Base-by-base conservation (phyloP, 352 stramenopile genomes). In the Sclerospora graminicola region DNA sequence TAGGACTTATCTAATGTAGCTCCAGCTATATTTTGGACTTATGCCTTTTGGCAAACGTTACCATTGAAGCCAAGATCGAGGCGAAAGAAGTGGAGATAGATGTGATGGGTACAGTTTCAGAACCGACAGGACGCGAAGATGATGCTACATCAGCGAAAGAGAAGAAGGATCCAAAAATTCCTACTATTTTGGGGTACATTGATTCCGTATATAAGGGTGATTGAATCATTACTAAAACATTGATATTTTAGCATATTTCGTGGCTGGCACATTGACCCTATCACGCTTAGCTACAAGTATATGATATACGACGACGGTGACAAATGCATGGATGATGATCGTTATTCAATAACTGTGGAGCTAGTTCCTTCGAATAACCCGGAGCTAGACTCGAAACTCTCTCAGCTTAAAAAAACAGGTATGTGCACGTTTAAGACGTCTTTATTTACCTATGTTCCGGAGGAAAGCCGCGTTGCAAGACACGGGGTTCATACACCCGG, bases 291-390 rank as follows among this genome's bases (percentile, higher is more conserved):
- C 23, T 90, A 85, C 68, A 90, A 90, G 44, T 63, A 84, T 18
- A 80, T 83, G 50, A 45, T 80, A 10, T 90, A 84, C 46, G 71
- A 86, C 40, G 78, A 90, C 26, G 78, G 78, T 16, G 76, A 86
- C 48, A 26, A 69, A 13, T 90, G 78, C 33, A 64, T 59, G 41
- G 66, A 73, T 11, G 44, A 57, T 30, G 48, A 73, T 28, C 62
- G 59, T 16, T 74, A 69, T 36, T 66, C 60, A 7, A 59, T 82
- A 21, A 31, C 49, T 18, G 50, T 87, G 2, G 74, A 89, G 41
- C 45, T 89, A 3, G 53, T 85, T 21, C 57, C 61, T 16, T 66
- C 68, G 8, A 64, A 47, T 34, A 63, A 77, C 23, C 42, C 47
- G 23, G 52, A 70, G 21, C 60, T 57, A 2, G 45, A 55, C 9